Conservation (phyloP, 2,329 filamentous ascomycete genomes). For the Aspergillus alliaceus region DNA sequence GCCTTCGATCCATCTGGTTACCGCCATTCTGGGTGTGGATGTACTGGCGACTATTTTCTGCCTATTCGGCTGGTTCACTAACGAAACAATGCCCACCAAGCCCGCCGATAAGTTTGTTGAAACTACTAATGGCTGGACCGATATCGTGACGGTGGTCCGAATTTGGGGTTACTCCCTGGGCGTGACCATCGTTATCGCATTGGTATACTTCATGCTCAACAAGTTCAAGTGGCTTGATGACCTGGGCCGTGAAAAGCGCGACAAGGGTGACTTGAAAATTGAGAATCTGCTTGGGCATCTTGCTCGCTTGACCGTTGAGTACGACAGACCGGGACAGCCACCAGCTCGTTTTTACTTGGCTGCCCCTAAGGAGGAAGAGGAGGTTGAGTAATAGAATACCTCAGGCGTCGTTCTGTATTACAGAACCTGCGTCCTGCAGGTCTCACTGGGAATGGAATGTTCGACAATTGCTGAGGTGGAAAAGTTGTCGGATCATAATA, state of each 20-base stretch:
- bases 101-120: conserved; percentile 30
- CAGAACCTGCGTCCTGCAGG: background rate
- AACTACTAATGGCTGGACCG: conserved; percentile 55
- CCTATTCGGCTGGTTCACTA: conserved; percentile 73
- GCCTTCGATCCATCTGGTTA: conserved; percentile 71
- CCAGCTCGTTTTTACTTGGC: conserved; percentile 44
- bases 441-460: no score
- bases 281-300: conserved; percentile 53
- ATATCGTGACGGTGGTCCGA: conserved; percentile 56
- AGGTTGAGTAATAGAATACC: conserved; percentile 34
- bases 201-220: conserved; percentile 51
- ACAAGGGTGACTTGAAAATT: conserved; percentile 50
- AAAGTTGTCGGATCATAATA: background rate
- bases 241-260: conserved; percentile 49
- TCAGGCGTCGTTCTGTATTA: background rate
- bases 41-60: conserved; percentile 71
- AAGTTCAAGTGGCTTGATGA: conserved; percentile 47
- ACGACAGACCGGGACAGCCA: conserved; percentile 48
- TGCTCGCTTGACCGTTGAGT: conserved; percentile 50
- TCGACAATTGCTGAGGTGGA: background rate
- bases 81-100: conserved; percentile 41
- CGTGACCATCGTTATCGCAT: conserved; percentile 52
- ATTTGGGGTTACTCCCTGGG: conserved; percentile 54
- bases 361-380: conserved; percentile 46
- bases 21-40: conserved; percentile 71